Evolutionary conservation across 2,329 filamentous ascomycete genomes (phyloP).

Genomic region (Pestalotiopsis sp.): DNA sequence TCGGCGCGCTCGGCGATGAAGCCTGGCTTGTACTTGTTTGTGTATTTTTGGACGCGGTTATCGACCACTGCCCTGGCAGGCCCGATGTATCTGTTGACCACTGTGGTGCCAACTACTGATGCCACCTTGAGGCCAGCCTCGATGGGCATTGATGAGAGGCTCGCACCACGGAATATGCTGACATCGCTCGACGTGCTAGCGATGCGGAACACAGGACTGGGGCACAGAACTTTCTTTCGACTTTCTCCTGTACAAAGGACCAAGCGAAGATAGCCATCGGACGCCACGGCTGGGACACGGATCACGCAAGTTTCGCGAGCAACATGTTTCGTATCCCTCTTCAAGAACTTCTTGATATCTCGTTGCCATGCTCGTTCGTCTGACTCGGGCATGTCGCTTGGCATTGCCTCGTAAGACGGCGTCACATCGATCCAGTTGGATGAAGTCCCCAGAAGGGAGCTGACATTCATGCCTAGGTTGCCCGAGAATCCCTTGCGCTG

Average conservation of each 20-base stretch:
- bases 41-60: slow-evolving; percentile 38
- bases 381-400: slow-evolving; percentile 51
- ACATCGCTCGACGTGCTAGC: slow-evolving; percentile 65
- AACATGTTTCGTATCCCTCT: slow-evolving; percentile 55
- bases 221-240: slow-evolving; percentile 57
- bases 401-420: slow-evolving; percentile 48
- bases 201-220: slow-evolving; percentile 70
- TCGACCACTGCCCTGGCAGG: slow-evolving; percentile 47
- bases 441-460: slow-evolving; percentile 61
- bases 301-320: slow-evolving; percentile 66
- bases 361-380: slow-evolving; percentile 71
- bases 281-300: slow-evolving; percentile 63
- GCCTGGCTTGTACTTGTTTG: slow-evolving; percentile 29
- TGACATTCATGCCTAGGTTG: slow-evolving; percentile 68
- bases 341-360: slow-evolving; percentile 66
- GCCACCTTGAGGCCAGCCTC: slow-evolving; percentile 65
- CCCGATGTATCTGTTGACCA: slow-evolving; percentile 45
- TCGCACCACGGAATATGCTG: slow-evolving; percentile 65
- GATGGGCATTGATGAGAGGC: slow-evolving; percentile 64
- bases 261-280: slow-evolving; percentile 71
- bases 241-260: slow-evolving; percentile 57
- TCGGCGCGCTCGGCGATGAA: slow-evolving; percentile 44
- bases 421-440: slow-evolving; percentile 71
- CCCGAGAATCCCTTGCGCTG: slow-evolving; percentile 71
- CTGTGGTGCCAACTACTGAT: slow-evolving; percentile 48